These are phyloP conservation scores for Xenosphaeropsis pyriputrescens DNA, from an alignment of 2,329 filamentous ascomycete species.

Conservation along the genomic window DNA sequence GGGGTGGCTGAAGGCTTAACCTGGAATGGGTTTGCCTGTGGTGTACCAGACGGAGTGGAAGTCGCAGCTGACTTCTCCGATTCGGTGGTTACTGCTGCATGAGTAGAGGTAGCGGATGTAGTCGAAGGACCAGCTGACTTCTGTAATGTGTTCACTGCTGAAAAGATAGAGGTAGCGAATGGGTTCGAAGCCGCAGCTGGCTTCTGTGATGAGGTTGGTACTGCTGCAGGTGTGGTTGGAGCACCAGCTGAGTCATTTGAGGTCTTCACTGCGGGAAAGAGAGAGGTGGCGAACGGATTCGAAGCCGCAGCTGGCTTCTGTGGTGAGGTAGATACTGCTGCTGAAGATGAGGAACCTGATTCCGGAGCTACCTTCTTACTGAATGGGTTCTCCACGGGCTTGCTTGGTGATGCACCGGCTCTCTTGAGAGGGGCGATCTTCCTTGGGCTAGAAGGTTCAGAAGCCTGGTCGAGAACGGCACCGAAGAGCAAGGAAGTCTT, in stretches of 20 bases:
- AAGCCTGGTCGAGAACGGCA: constrained; percentile 12
- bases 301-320: constrained; percentile 1
- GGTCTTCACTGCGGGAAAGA: constrained; percentile 4
- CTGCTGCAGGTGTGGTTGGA: constrained; percentile 1
- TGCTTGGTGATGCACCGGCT: neutral
- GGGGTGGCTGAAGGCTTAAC: neutral
- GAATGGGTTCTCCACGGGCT: neutral
- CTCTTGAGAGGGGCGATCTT: neutral
- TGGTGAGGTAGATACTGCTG: neutral
- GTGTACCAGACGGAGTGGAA: neutral
- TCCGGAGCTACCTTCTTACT: constrained; percentile 6
- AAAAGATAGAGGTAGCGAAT: no score
- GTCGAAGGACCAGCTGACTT: no score
- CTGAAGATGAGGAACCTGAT: no score
- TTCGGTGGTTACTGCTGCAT: no score
- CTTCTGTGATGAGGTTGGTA: neutral
- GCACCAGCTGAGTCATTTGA: no score
- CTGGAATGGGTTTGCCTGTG: neutral
- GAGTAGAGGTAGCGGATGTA: no score
- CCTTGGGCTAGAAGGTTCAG: constrained; percentile 2
- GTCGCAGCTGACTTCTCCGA: neutral
- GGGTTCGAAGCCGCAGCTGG: no score
- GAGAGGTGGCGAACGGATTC: constrained; percentile 5
- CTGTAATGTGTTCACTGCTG: neutral
- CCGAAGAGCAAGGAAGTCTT: constrained; percentile 17